These are phyloP conservation scores for Adansonia madagascariensis DNA, from an alignment of 441 rosid genomes.

Conservation along the genomic window DNA sequence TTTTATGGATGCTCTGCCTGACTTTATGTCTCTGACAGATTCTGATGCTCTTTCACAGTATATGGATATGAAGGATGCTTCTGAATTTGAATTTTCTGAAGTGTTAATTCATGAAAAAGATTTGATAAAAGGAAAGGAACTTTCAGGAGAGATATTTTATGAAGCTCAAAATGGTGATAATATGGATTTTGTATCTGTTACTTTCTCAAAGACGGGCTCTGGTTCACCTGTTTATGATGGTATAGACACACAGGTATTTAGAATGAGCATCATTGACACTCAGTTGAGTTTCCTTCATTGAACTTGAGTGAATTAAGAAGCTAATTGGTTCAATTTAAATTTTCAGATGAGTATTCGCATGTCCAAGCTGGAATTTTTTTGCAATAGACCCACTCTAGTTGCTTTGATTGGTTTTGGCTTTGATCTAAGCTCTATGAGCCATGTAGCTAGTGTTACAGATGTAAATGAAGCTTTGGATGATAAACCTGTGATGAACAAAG, in stretches of 20 bases:
- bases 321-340: conserved; percentile 43
- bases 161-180: conserved; percentile 81
- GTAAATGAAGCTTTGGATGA: conserved; percentile 44
- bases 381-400: conserved; percentile 95
- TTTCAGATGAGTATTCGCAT: conserved; percentile 94
- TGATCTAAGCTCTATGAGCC: conserved; percentile 61
- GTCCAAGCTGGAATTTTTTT: conserved; percentile 96
- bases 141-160: conserved; percentile 77
- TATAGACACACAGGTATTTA: conserved; percentile 84
- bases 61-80: conserved; percentile 47
- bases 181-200: conserved; percentile 88
- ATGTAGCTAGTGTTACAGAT: conserved; percentile 41
- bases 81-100: conserved; percentile 61
- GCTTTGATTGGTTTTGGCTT: conserved; percentile 93
- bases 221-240: conserved; percentile 88
- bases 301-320: conserved; percentile 27
- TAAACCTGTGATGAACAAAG: conserved; percentile 57
- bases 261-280: conserved; percentile 29
- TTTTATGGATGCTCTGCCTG: conserved; percentile 92
- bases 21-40: conserved; percentile 74
- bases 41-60: conserved; percentile 52
- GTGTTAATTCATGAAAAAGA: conserved; percentile 55
- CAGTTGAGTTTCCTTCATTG: conserved; percentile 21
- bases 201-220: conserved; percentile 75
- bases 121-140: conserved; percentile 53